Evolutionary conservation across 805 yeast genomes (phyloP).

Genomic region (Clavispora carvajalis): DNA sequence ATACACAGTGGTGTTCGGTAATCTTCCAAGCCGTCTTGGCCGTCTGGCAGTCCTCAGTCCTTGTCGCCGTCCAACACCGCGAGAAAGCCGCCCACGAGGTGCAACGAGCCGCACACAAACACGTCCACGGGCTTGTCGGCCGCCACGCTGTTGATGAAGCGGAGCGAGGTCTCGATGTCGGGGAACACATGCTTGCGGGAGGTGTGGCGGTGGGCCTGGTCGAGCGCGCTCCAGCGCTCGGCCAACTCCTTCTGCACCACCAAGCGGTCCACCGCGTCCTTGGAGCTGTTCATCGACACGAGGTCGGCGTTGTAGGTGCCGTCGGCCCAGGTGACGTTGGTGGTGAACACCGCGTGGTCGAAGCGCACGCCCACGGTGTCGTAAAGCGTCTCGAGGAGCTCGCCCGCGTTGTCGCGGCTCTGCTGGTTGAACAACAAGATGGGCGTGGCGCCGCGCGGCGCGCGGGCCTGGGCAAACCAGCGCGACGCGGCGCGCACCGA

Average conservation of each 20-base stretch:
- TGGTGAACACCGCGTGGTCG: conserved; percentile 78
- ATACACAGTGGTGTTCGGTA: no score
- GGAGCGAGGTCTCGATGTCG: conserved; percentile 72
- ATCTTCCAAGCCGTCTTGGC: no score
- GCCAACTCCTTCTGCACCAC: conserved; percentile 75
- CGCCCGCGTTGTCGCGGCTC: conserved; percentile 71
- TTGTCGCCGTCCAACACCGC: conserved; percentile 65
- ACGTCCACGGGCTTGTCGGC: conserved; percentile 49
- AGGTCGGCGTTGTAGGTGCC: conserved; percentile 79
- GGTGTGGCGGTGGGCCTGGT: conserved; percentile 22
- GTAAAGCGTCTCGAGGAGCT: conserved; percentile 52
- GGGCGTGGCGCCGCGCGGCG: conserved; percentile 18
- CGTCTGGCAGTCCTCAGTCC: conserved; percentile 17
- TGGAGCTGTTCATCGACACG: conserved; percentile 78
- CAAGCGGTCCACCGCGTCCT: conserved; percentile 71
- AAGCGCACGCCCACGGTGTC: conserved; percentile 40
- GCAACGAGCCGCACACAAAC: conserved; percentile 90
- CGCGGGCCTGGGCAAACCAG: conserved; percentile 54
- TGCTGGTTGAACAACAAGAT: conserved; percentile 90
- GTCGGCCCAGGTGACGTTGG: conserved; percentile 86
- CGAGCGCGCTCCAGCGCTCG: conserved; percentile 58
- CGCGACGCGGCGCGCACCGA: conserved; percentile 74
- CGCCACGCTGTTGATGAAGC: conserved; percentile 44
- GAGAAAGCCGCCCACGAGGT: conserved; percentile 88
- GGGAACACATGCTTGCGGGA: conserved; percentile 51